Evolutionary conservation across 2,329 filamentous ascomycete genomes (phyloP).

Genomic region (Sporothrix curviconia): DNA sequence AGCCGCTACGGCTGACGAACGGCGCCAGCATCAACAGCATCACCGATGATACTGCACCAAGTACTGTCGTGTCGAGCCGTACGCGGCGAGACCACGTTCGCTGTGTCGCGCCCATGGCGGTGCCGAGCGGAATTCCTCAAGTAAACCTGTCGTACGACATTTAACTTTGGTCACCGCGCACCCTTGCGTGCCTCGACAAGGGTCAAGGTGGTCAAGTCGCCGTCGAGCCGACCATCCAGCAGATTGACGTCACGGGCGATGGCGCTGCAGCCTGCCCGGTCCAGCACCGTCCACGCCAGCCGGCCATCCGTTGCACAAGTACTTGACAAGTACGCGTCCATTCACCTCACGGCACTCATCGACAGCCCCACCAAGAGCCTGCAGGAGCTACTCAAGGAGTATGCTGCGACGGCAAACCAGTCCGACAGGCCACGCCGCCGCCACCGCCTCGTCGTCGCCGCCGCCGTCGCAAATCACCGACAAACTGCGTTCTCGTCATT

Average conservation of each 20-base stretch:
- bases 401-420: slow-evolving; percentile 26
- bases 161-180: slow-evolving; percentile 60
- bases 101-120: slow-evolving; percentile 35
- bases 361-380: slow-evolving; percentile 40
- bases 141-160: slow-evolving; percentile 51
- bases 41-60: slow-evolving; percentile 17
- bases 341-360: slow-evolving; percentile 53
- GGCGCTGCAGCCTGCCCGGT: slow-evolving; percentile 31
- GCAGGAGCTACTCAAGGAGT: slow-evolving; percentile 39
- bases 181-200: slow-evolving; percentile 54
- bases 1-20: slow-evolving; percentile 16
- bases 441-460: background rate
- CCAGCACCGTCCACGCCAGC: slow-evolving; percentile 42
- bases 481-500: slow-evolving; percentile 48
- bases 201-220: slow-evolving; percentile 52
- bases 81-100: slow-evolving; percentile 36
- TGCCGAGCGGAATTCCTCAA: slow-evolving; percentile 35
- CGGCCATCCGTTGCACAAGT: slow-evolving; percentile 58
- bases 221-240: slow-evolving; percentile 52
- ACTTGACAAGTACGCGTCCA: slow-evolving; percentile 52
- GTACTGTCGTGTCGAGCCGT: slow-evolving; percentile 25
- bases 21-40: slow-evolving; percentile 23
- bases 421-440: slow-evolving; percentile 26
- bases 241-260: slow-evolving; percentile 46
- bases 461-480: background rate